Evolutionary conservation across 305 asterid genomes (phyloP).

Genomic region (Fraxinus greggii): DNA sequence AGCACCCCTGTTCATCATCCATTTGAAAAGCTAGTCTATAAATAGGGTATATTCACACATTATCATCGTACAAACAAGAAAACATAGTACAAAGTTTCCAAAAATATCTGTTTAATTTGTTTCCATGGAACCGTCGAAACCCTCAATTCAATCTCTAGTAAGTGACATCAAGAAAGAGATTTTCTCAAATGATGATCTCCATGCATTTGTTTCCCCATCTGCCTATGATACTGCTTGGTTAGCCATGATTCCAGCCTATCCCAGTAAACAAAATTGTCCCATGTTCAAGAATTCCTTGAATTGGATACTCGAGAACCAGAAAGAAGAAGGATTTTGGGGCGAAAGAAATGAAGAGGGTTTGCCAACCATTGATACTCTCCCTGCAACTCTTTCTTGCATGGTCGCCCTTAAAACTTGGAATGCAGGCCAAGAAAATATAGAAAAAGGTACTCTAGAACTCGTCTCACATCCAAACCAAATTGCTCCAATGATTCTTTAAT

Average conservation of each 20-base stretch:
- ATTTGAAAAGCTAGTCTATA: not conserved
- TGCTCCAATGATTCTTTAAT: not conserved
- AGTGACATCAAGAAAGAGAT: constrained; percentile 37
- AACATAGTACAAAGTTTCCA: not conserved
- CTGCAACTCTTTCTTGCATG: constrained; percentile 56
- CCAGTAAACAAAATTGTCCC: constrained; percentile 22
- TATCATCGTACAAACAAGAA: not conserved
- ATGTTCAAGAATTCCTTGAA: constrained; percentile 44
- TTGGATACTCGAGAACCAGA: constrained; percentile 59
- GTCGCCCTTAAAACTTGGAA: constrained; percentile 43
- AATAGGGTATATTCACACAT: not conserved
- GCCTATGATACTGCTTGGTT: constrained; percentile 70
- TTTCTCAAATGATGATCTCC: constrained; percentile 12
- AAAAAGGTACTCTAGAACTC: constrained; percentile 12
- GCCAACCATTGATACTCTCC: constrained; percentile 47
- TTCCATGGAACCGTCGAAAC: constrained; percentile 30
- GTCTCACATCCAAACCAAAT: not conserved
- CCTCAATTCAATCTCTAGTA: constrained; percentile 36
- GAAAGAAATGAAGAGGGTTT: constrained; percentile 27
- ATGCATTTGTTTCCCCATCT: constrained; percentile 29
- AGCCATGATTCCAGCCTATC: constrained; percentile 49
- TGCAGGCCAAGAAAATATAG: constrained; percentile 24
- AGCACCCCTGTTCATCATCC: no score
- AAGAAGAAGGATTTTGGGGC: constrained; percentile 57
- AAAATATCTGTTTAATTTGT: not conserved